Conservation (phyloP, 2,329 filamentous ascomycete species). For the Phialophora verrucosa region DNA sequence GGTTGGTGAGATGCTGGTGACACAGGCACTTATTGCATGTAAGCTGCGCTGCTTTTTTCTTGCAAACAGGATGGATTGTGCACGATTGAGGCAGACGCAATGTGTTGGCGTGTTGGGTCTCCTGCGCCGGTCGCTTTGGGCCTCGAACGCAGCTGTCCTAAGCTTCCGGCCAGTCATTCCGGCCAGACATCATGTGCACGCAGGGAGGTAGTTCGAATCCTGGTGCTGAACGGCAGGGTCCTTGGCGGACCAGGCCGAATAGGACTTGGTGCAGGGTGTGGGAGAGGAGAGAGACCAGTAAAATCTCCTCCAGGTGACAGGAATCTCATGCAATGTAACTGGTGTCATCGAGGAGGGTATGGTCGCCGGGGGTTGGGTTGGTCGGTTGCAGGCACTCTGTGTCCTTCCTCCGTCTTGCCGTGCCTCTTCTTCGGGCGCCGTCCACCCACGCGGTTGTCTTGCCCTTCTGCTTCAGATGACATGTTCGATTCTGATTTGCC, state of each 20-base stretch:
- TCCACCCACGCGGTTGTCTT: background rate
- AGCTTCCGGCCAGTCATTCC: background rate
- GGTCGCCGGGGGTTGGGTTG: background rate
- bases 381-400: background rate
- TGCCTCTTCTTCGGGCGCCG: background rate
- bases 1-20: background rate
- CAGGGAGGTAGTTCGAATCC: background rate
- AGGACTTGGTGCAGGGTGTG: background rate
- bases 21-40: background rate
- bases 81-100: background rate
- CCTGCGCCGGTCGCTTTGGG: background rate
- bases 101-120: background rate
- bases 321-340: conserved; percentile 1
- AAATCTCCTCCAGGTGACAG: conserved; percentile 1
- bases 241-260: background rate
- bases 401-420: background rate
- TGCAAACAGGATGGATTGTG: background rate
- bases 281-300: background rate
- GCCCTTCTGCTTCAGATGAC: background rate
- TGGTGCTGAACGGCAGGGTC: background rate
- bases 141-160: background rate
- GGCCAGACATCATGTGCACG: background rate
- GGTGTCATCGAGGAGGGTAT: background rate
- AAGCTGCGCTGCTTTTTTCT: background rate
- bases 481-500: background rate